Evolutionary conservation across 2,329 filamentous ascomycete species (phyloP), one percentile per base, ranked within the genome.

Genomic region (Cladosporium cucumerinum): DNA sequence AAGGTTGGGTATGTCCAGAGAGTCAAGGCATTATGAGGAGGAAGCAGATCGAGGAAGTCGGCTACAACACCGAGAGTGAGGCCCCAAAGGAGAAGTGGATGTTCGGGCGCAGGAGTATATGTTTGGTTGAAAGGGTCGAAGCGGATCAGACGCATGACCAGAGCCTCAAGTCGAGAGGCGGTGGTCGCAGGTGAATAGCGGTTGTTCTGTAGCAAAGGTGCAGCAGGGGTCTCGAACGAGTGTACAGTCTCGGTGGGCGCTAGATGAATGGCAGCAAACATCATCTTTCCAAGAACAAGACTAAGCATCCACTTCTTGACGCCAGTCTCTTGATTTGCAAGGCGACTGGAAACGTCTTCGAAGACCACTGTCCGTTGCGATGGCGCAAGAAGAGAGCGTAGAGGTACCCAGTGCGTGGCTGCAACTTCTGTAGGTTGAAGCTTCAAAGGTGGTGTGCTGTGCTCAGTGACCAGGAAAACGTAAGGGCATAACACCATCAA

Each of bases 401-500:
- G 74, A 14, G 88, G 84, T 4, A 91, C 87, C 88, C 88, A 91
- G 73, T 90, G 88, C 2, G 85, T 84, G 1, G 87, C 87, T 26
- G 86, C 87, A 23, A 90, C 87, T 77, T 91, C 88, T 34, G 85
- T 84, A 5, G 87, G 87, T 71, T 90, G 87, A n/a, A 90, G 79
- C 54, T 81, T 81, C 46, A 90, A 79, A 1, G 82, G 76, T 5
- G 87, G 86, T 5, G 85, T 78, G 26, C 82, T 78, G 30, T 83
- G 82, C 21, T 80, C 81, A 2, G 85, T 89, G 63, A 86, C 77
- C 26, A 91, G 78, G 74, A 88, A 90, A 51, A 90, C 81, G 73
- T 87, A 89, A 0, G 88, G 88, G 71, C 87, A 90, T 8, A 90
- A 80, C 4, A 90, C 87, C 86, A 90, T 89, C 26, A 90, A 76